phyloP scores from a whole-genome alignment of 148 eudicot genomes.

The Euryodendron excelsum region DNA sequence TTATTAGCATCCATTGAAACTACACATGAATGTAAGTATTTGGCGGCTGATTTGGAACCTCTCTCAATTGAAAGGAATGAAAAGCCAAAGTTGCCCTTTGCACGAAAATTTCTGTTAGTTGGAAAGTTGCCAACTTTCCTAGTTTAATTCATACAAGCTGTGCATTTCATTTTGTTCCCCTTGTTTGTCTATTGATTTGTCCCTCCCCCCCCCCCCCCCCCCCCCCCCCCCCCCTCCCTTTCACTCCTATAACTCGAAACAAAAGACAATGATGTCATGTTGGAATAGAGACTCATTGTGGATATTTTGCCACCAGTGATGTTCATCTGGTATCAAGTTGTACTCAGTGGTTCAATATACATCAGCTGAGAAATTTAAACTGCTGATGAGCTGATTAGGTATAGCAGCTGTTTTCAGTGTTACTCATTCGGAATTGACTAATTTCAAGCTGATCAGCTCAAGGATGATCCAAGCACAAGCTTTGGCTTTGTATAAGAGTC shows the following conservation, averaged over 20 bases:
- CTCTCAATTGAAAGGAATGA: too few relatives aligned
- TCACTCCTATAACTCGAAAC: background rate
- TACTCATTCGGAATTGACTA: background rate
- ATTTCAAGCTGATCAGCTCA: background rate
- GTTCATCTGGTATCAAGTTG: background rate
- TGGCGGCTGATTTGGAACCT: background rate
- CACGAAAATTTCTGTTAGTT: background rate
- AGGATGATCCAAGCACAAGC: background rate
- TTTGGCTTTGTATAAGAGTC: background rate
- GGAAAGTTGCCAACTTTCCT: background rate
- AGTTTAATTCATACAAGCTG: background rate
- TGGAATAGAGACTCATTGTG: background rate
- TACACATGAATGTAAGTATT: background rate
- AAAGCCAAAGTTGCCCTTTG: background rate
- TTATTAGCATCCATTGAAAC: background rate
- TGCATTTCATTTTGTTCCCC: background rate
- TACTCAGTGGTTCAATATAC: background rate
- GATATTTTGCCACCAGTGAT: background rate
- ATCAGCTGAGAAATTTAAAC: background rate
- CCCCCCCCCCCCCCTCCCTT: too few relatives aligned
- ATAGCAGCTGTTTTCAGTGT: background rate
- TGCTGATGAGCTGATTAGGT: background rate
- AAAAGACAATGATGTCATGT: background rate
- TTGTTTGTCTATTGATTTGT: background rate
- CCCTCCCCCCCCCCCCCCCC: too few relatives aligned